A percentile compares a stretch with the other conserved stretches of the same genome.
phyloP scores from a whole-genome alignment of 2,329 filamentous ascomycete species.

The Penicillium sumatraense region DNA sequence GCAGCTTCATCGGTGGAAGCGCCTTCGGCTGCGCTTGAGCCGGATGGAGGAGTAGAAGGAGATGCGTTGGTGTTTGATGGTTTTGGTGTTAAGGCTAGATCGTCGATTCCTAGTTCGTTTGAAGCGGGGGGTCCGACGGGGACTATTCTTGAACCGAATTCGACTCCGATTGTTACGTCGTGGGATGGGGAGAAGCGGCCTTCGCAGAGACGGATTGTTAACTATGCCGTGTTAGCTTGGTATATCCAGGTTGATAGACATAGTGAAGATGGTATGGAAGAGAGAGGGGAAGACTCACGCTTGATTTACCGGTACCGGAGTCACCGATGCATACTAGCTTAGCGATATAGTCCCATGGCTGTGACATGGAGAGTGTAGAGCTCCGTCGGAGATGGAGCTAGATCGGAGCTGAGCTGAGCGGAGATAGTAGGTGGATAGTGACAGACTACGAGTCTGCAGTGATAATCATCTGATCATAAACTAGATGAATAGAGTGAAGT shows the following conservation, averaged over 20 bases:
- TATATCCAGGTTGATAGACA: neutral
- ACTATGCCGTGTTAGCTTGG: conserved; percentile 50
- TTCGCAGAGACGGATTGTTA: conserved; percentile 95
- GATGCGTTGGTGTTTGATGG: neutral
- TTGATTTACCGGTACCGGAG: conserved; percentile 92
- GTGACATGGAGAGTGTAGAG: conserved; percentile 45
- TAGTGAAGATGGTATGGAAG: neutral
- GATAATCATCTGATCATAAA: conserved; percentile 3
- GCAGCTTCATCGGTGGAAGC: conserved; percentile 17
- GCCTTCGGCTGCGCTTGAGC: too few species aligned
- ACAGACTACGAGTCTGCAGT: neutral
- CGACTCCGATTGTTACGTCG: conserved; percentile 96
- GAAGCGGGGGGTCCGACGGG: conserved; percentile 84
- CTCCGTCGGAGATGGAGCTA: neutral
- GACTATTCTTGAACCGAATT: conserved; percentile 92
- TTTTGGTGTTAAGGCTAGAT: conserved; percentile 9
- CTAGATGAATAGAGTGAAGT: too few species aligned
- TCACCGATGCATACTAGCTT: conserved; percentile 98
- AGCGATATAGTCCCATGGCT: conserved; percentile 96
- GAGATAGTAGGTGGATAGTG: neutral
- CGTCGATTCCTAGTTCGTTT: conserved; percentile 59
- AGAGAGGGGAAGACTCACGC: conserved; percentile 50
- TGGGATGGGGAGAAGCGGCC: conserved; percentile 92
- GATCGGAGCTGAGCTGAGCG: too few species aligned
- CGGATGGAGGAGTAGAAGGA: conserved; percentile 9